Base-by-base conservation (phyloP, 768 basidiomycete species). In the Lactifluus hygrophoroides region DNA sequence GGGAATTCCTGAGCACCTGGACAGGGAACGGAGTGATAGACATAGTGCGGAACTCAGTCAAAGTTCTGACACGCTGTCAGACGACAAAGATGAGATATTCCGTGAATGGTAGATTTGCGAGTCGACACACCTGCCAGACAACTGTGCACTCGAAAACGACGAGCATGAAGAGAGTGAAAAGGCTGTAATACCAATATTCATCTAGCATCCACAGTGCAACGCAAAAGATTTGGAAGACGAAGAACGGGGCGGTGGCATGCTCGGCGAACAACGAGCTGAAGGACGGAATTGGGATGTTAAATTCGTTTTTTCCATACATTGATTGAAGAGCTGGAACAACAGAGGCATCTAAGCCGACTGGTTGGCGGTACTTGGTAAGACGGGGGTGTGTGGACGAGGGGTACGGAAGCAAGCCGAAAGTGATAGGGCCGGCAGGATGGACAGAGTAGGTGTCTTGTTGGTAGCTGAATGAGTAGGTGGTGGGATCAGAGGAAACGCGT, bases 101-200 rank as follows among this genome's bases (percentile, higher is more conserved):
- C n/a, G 13, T 23, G 28, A 21, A 25, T 28, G 16, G 35, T 55
- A 21, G 13, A n/a, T 34, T 19, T 11, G 5, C 40, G 37, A 21
- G 16, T 17, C 17, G 71, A 16, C 85, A 50, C 64, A 90, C 93
- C 86, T 98, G 96, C 84, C 90, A 98, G 30, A 98, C 95, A 23
- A 96, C 94, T 1, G 96, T 98, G 73, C 94, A 98, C 73, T 99
- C 96, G 69, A 99, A 99, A 62, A 96, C 88, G 47, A 99, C 75
- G 35, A 99, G 78, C 96, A 99, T 99, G 81, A 99, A 97, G 25
- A 94, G 77, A 2, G 96, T 98, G 75, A 99, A 99, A 40, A 99
- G 71, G 56, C 89, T 88, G 77, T 97, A 99, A 71, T 96, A 97
- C 94, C 94, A 97, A 71, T 98, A 99, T 70, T 98, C 96, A 66